Base-by-base conservation (phyloP, 768 basidiomycete species). In the Suillus decipiens region DNA sequence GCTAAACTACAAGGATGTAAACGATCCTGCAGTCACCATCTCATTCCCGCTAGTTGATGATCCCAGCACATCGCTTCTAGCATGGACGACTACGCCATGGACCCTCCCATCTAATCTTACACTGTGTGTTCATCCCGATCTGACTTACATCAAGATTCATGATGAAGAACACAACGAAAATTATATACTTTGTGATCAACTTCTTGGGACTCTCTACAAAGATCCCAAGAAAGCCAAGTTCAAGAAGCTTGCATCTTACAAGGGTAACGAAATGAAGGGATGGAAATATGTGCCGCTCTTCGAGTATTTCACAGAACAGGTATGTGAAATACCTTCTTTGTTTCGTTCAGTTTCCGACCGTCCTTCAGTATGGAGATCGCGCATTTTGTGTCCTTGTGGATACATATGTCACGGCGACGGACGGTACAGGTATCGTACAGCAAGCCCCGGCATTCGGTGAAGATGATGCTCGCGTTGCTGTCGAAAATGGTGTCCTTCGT, bases 21-120 rank as follows among this genome's bases (percentile, higher is more conserved):
- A 85, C 70, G 97, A 99, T 79, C 97, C 97, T 51, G 91, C 95
- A 53, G 93, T 99, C 5, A 97, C 95, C 22, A 87, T 99, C 59
- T 78, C 94, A 1, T 99, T 99, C 80, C 92, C 89, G 12, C 85
- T 99, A 31, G 91, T 96, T 24, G 94, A 97, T 66, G 97, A 99
- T 72, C 93, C 94, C 2, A 84, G 79, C 60, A 98, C 96, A 19
- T 88, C 92, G 1, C 79, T 99, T 22, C 79, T 99, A 34, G 96
- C 96, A 4, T 99, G 97, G 97, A 99, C 97, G 19, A 99, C 97
- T 19, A 99, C 97, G 0, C 97, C 97, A 0, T 99, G 96, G 95
- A 99, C 97, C 0, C 81, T 99, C 5, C 97, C 96, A 1, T 95
- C 95, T 51, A 99, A 99, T 77, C 82, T 99, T 36, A 94, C 86